Conservation (phyloP, 306 rosid genomes). For the Vachellia pachyceras region DNA sequence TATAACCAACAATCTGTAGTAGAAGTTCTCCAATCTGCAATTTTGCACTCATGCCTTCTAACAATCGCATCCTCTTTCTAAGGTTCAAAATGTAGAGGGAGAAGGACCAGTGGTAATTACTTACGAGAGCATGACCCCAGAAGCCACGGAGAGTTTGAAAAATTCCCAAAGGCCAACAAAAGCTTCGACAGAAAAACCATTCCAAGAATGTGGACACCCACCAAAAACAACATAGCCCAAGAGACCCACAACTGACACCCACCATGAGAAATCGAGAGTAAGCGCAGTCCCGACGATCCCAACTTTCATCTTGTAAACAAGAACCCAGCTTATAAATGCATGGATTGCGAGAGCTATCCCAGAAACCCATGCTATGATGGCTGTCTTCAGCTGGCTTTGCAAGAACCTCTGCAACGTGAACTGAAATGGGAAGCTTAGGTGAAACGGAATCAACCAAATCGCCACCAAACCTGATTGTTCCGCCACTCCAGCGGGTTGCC, state of each 20-base stretch:
- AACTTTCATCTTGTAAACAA: conserved; percentile 49
- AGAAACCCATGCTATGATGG: conserved; percentile 57
- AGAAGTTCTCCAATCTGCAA: conserved; percentile 74
- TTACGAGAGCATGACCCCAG: conserved; percentile 74
- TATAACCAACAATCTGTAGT: conserved; percentile 59
- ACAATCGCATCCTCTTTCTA: conserved; percentile 3
- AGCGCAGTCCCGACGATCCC: conserved; percentile 65
- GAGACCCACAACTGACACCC: conserved; percentile 63
- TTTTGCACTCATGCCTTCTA: conserved; percentile 16
- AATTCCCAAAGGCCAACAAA: conserved; percentile 75
- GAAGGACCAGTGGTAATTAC: conserved; percentile 27
- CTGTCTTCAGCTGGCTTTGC: conserved; percentile 66
- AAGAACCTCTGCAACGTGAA: conserved; percentile 71
- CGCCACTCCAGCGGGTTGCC: conserved; percentile 57
- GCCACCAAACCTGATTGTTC: conserved; percentile 65
- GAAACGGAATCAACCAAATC: conserved; percentile 68
- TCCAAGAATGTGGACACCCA: conserved; percentile 63
- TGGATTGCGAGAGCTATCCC: conserved; percentile 56
- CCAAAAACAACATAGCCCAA: conserved; percentile 58
- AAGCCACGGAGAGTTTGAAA: conserved; percentile 68
- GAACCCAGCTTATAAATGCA: conserved; percentile 58
- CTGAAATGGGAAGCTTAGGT: conserved; percentile 70
- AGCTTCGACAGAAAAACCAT: conserved; percentile 67
- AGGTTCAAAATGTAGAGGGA: neutral
- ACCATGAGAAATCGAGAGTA: conserved; percentile 64